Evolutionary conservation across 2,329 filamentous ascomycete species (phyloP).

Genomic region (Diplocarpon mali): DNA sequence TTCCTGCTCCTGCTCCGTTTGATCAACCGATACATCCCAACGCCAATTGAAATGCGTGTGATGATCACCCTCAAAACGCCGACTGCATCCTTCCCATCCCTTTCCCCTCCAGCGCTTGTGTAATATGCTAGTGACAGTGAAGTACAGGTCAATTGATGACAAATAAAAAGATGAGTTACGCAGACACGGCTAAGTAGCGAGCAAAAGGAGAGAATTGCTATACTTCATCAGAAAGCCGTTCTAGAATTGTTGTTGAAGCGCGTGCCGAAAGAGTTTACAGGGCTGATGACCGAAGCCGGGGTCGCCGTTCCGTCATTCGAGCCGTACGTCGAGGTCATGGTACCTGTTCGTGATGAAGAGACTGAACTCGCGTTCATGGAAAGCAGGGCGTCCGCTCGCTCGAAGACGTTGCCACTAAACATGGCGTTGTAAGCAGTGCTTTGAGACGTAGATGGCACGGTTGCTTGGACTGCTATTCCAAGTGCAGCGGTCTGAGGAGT

Average conservation of each 20-base stretch:
- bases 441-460: conserved; percentile 59
- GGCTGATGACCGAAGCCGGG: conserved; percentile 21
- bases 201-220: neutral
- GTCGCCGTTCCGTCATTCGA: conserved; percentile 22
- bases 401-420: conserved; percentile 26
- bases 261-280: conserved; percentile 18
- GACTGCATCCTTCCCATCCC: neutral
- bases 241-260: conserved; percentile 24
- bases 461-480: conserved; percentile 82
- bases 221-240: conserved; percentile 16
- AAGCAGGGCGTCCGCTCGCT: conserved; percentile 25
- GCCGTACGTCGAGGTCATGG: conserved; percentile 24
- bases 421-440: conserved; percentile 23
- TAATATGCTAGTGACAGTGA: conserved; percentile 1
- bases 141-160: neutral
- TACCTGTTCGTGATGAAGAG: conserved; percentile 22
- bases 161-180: neutral
- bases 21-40: neutral
- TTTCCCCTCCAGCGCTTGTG: no score
- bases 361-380: conserved; percentile 18
- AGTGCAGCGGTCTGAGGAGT: conserved; percentile 84
- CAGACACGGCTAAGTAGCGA: neutral
- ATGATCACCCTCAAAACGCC: conserved; percentile 1
- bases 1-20: neutral
- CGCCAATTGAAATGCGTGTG: conserved; percentile 3